phyloP scores from a whole-genome alignment of 2,329 filamentous ascomycete species.

The Rhynchosporium agropyri region DNA sequence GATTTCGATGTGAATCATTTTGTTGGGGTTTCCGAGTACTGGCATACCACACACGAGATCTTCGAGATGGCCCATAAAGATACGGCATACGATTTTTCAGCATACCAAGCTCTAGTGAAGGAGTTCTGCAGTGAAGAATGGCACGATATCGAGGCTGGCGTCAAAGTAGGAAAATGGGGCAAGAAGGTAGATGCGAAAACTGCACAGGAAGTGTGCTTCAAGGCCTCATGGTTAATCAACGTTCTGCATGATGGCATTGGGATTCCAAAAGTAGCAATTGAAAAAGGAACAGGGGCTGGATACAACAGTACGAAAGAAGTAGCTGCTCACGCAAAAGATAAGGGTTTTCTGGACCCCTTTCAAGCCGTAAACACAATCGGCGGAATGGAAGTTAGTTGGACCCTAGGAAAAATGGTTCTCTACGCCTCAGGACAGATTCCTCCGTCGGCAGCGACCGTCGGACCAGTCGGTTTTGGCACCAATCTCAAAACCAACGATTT shows the following conservation, averaged over 20 bases:
- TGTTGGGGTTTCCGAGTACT: conserved; percentile 96
- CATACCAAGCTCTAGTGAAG: conserved; percentile 82
- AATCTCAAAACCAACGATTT: conserved; percentile 74
- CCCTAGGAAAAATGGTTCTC: conserved; percentile 91
- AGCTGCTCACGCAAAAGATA: conserved; percentile 67
- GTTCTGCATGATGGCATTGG: conserved; percentile 95
- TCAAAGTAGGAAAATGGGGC: conserved; percentile 70
- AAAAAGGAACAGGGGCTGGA: conserved; percentile 55
- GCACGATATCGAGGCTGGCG: conserved; percentile 69
- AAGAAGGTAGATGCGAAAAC: conserved; percentile 73
- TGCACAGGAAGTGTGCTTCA: conserved; percentile 91
- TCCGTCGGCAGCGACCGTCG: conserved; percentile 56
- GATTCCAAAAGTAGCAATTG: conserved; percentile 81
- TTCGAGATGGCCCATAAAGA: conserved; percentile 77
- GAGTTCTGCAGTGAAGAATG: conserved; percentile 86
- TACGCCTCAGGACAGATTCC: conserved; percentile 90
- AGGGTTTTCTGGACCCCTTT: conserved; percentile 82
- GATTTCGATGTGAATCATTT: conserved; percentile 98
- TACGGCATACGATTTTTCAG: conserved; percentile 84
- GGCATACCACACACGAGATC: conserved; percentile 96
- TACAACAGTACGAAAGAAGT: conserved; percentile 75
- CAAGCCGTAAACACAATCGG: conserved; percentile 92
- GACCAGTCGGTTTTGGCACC: conserved; percentile 91
- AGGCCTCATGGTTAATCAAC: conserved; percentile 97
- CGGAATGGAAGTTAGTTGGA: conserved; percentile 94